Conservation (phyloP, 177 flowering plant species). For the Vitis hybrid region DNA sequence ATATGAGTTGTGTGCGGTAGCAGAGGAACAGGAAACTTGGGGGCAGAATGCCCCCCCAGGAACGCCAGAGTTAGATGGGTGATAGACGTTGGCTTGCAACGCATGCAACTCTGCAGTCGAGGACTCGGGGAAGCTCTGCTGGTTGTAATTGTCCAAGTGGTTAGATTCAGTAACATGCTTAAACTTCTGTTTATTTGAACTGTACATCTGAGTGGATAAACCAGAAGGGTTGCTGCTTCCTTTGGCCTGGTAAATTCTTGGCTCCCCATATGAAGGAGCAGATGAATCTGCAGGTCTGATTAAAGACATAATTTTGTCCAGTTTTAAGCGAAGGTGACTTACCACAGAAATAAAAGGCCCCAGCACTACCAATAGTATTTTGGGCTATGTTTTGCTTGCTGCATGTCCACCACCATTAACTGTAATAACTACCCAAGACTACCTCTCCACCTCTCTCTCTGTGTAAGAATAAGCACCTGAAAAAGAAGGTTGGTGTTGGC, state of each 20-base stretch:
- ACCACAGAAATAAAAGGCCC: conserved; percentile 1
- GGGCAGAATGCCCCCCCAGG: conserved; percentile 28
- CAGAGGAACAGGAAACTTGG: conserved; percentile 26
- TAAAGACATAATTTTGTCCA: conserved; percentile 51
- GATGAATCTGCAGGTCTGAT: conserved; percentile 54
- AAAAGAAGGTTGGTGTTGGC: too few species aligned
- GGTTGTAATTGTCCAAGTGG: conserved; percentile 44
- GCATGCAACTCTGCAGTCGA: conserved; percentile 44
- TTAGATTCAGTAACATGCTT: conserved; percentile 38
- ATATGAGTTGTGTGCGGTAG: conserved; percentile 23
- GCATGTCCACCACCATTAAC: too few species aligned
- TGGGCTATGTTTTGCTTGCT: too few species aligned
- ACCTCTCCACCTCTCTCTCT: too few species aligned
- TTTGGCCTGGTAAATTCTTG: conserved; percentile 40
- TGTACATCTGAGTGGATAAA: conserved; percentile 34
- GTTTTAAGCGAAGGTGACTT: background rate
- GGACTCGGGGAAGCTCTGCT: conserved; percentile 54
- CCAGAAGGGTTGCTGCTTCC: conserved; percentile 31
- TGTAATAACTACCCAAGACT: too few species aligned
- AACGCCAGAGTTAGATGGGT: conserved; percentile 32
- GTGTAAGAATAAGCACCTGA: too few species aligned
- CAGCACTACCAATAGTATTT: background rate
- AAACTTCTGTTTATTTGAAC: conserved; percentile 40
- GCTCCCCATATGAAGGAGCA: conserved; percentile 38
- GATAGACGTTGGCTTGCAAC: background rate